Conservation (phyloP, 106 monocot species). For the Dendrobium huoshanense region DNA sequence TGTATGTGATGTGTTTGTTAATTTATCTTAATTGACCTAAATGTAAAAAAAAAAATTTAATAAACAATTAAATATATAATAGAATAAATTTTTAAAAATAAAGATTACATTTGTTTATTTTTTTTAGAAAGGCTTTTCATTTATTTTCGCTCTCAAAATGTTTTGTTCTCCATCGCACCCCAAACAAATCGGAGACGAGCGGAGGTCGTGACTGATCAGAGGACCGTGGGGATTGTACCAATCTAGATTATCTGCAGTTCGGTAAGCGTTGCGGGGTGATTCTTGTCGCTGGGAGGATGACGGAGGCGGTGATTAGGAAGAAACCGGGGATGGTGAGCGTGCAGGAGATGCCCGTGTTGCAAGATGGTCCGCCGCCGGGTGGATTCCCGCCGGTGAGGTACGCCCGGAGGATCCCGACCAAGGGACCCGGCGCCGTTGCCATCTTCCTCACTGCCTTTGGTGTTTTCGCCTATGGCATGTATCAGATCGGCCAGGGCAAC, state of each 20-base stretch:
- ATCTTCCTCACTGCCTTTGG: slow-evolving; percentile 69
- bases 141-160: too few species aligned
- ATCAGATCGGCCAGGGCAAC: slow-evolving; percentile 91
- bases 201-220: too few species aligned
- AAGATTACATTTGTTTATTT: too few species aligned
- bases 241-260: not conserved
- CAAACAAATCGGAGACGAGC: too few species aligned
- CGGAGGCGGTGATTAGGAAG: slow-evolving; percentile 73
- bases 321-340: slow-evolving; percentile 89
- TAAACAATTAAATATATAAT: too few species aligned
- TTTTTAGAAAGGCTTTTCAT: too few species aligned
- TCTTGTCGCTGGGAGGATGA: slow-evolving; percentile 32
- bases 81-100: too few species aligned
- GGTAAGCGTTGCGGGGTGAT: not conserved
- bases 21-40: too few species aligned
- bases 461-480: slow-evolving; percentile 85
- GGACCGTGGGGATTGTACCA: not conserved
- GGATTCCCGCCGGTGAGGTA: slow-evolving; percentile 74
- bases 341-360: slow-evolving; percentile 76
- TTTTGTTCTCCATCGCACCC: too few species aligned
- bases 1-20: too few species aligned
- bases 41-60: too few species aligned
- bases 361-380: slow-evolving; percentile 87
- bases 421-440: slow-evolving; percentile 69
- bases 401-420: slow-evolving; percentile 76